A percentile compares a stretch with the other conserved stretches of the same genome.
Conservation (phyloP, 768 basidiomycete genomes). For the Macrolepiota fuliginosa region DNA sequence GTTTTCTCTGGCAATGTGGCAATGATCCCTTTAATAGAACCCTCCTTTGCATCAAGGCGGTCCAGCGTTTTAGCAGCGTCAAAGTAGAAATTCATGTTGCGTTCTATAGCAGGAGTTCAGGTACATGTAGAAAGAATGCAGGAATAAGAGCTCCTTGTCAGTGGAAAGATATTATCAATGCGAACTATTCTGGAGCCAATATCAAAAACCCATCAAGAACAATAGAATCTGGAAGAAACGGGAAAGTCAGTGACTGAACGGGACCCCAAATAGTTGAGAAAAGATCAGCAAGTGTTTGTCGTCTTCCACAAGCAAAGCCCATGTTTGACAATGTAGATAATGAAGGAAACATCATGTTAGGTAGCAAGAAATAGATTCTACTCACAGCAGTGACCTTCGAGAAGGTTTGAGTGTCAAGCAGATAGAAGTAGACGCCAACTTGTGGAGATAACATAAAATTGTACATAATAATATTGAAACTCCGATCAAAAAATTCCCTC, state of each 20-base stretch:
- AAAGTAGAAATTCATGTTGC: slow-evolving; percentile 92
- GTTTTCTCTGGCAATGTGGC: slow-evolving; percentile 70
- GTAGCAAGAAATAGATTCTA: slow-evolving; percentile 11
- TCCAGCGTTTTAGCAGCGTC: slow-evolving; percentile 83
- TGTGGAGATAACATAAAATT: not conserved
- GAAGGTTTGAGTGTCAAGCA: not conserved
- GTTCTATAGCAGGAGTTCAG: slow-evolving; percentile 31
- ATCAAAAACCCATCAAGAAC: slow-evolving; percentile 7
- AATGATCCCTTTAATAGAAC: slow-evolving; percentile 88
- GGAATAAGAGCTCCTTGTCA: slow-evolving; percentile 1
- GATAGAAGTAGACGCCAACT: not conserved
- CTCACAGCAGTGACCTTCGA: slow-evolving; percentile 16
- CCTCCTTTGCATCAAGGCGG: slow-evolving; percentile 82
- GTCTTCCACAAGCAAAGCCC: slow-evolving; percentile 48
- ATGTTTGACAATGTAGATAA: slow-evolving; percentile 94
- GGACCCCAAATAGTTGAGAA: slow-evolving; percentile 14
- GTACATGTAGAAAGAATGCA: slow-evolving; percentile 2
- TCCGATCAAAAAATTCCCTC: slow-evolving; percentile 32
- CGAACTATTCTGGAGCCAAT: not conserved
- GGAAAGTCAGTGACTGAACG: slow-evolving; percentile 8
- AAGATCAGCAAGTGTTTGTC: slow-evolving; percentile 33
- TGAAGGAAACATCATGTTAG: slow-evolving; percentile 52
- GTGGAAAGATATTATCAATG: not conserved
- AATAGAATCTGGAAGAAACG: not conserved
- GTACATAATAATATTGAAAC: slow-evolving; percentile 20